Base-by-base conservation (phyloP, 2,329 filamentous ascomycete genomes). In the Cladosporium sp. region DNA sequence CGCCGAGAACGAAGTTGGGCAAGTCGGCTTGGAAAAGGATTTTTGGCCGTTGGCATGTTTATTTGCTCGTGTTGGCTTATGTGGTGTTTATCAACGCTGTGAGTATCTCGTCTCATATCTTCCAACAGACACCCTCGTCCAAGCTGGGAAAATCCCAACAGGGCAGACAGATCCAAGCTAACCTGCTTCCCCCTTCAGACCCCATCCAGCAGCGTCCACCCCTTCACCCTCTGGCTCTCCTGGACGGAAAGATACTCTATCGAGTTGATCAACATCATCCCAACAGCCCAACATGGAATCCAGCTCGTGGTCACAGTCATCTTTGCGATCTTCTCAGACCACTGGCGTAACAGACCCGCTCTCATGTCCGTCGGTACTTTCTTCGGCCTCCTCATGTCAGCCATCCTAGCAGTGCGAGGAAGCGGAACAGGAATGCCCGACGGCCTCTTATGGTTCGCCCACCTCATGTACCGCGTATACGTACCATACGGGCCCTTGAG, bases 291-390 rank as follows among this genome's bases (percentile, higher is more conserved):
- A 5, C 70, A 68, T 25, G 78, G 73, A 0, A 72, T 81, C 2
- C 76, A 79, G 53, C 71, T 85, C 0, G 60, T 84, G 9, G 76
- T 75, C 1, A 85, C 83, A 0, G 68, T 85, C 1, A 67, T 76
- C 2, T 85, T 84, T 54, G 83, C 82, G 0, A 86, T 82, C 83
- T 76, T 75, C 0, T 85, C 82, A 0, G 83, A 86, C 61, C 73
- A 75, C 0, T 46, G 85, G 0, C 76, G 83, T 36, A 68, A 69
- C 15, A 82, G 83, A 2, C 83, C 82, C 1, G 73, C 79, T 0
- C 82, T 86, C 38, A 64, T 86, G 1, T 81, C 84, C 41, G 75
- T 72, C 1, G 76, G 70, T 0, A 62, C 69, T 35, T 56, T 71
- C 38, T 73, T 70, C 46, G 70, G 73, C 27, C 64, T 76, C 12